phyloP scores from a whole-genome alignment of 495 filamentous ascomycete genomes.

The Neurospora sp. region DNA sequence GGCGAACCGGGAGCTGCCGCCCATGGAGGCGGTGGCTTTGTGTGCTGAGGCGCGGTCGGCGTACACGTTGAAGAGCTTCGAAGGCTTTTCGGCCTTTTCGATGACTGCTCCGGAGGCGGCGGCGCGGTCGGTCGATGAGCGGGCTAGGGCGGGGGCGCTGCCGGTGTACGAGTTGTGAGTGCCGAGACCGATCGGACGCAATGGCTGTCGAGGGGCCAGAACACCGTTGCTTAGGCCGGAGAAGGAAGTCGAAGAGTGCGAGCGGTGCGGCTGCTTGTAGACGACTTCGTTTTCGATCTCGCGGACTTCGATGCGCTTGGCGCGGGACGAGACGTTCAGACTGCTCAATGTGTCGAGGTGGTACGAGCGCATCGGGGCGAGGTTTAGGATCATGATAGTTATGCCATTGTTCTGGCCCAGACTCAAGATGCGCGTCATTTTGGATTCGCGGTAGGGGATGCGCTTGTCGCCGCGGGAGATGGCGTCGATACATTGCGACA shows the following conservation, averaged over 20 bases:
- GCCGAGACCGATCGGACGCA: slow-evolving; percentile 56
- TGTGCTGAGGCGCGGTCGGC: slow-evolving; percentile 45
- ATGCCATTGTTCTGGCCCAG: slow-evolving; percentile 92
- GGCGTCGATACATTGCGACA: slow-evolving; percentile 93
- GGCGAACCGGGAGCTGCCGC: slow-evolving; percentile 4
- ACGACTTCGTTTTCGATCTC: slow-evolving; percentile 91
- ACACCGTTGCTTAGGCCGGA: slow-evolving; percentile 25
- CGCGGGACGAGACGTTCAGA: slow-evolving; percentile 88
- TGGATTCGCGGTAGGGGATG: slow-evolving; percentile 88
- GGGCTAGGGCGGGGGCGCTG: slow-evolving; percentile 26
- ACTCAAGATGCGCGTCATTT: slow-evolving; percentile 93
- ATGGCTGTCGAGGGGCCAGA: slow-evolving; percentile 56
- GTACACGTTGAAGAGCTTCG: slow-evolving; percentile 75
- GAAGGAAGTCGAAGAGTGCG: not conserved
- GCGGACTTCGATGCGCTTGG: slow-evolving; percentile 91
- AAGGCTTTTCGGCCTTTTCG: slow-evolving; percentile 55
- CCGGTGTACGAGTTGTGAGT: slow-evolving; percentile 49
- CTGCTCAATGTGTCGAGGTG: slow-evolving; percentile 91
- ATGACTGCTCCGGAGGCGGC: slow-evolving; percentile 35
- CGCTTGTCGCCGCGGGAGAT: slow-evolving; percentile 60
- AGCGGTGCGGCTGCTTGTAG: slow-evolving; percentile 57
- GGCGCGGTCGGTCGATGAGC: slow-evolving; percentile 27
- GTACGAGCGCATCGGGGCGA: slow-evolving; percentile 76
- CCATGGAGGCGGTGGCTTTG: slow-evolving; percentile 28
- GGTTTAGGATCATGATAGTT: slow-evolving; percentile 93